Percentiles rank a stretch among this genome's conserved stretches.
These are phyloP conservation scores for Eucalyptus virginea DNA, from an alignment of 345 rosid species.

Conservation along the genomic window DNA sequence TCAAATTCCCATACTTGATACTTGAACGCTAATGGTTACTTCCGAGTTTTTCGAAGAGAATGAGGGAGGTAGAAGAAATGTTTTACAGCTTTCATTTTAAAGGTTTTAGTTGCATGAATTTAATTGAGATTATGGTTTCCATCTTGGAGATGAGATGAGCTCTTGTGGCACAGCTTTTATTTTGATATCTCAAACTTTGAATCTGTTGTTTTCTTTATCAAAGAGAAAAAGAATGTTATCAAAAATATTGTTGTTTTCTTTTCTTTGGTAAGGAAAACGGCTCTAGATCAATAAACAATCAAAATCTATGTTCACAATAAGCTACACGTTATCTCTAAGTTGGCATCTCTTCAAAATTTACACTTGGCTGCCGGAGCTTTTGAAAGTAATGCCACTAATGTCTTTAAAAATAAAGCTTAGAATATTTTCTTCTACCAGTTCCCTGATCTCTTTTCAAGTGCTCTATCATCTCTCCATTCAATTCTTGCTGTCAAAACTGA, in stretches of 20 bases:
- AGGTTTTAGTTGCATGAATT: not conserved
- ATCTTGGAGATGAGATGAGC: not conserved
- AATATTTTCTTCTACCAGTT: not conserved
- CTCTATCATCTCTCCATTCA: not conserved
- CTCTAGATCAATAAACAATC: not conserved
- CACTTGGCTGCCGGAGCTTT: not conserved
- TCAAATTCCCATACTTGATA: not conserved
- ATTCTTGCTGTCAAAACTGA: not conserved
- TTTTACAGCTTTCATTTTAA: not conserved
- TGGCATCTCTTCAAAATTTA: not conserved
- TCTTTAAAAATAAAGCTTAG: not conserved
- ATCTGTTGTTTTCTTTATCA: not conserved
- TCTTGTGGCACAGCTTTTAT: not conserved
- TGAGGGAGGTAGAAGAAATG: no score
- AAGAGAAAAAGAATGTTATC: not conserved
- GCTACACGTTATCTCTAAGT: not conserved
- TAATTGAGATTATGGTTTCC: not conserved
- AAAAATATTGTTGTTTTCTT: not conserved
- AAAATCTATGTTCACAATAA: not conserved
- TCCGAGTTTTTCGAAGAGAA: not conserved
- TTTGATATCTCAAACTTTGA: not conserved
- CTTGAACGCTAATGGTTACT: not conserved
- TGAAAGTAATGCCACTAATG: not conserved
- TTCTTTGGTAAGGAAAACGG: not conserved
- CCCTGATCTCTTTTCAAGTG: not conserved